These are phyloP conservation scores for Dryas integrifolia DNA, from an alignment of 331 rosid genomes.

Conservation along the genomic window DNA sequence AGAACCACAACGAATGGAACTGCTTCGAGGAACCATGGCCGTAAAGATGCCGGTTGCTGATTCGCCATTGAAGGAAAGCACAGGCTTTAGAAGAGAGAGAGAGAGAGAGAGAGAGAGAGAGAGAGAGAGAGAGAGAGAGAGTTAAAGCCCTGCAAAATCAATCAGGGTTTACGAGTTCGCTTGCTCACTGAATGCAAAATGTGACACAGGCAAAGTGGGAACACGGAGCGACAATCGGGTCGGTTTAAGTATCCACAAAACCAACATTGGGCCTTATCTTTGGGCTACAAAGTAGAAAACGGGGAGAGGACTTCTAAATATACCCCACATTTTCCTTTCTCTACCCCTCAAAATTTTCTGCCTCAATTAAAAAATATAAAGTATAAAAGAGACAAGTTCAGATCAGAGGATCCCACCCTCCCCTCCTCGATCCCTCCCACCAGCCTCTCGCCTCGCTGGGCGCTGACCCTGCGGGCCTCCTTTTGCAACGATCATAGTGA, in stretches of 20 bases:
- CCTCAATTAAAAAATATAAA: too few species aligned
- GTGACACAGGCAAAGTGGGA: neutral
- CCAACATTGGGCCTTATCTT: neutral
- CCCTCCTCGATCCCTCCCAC: too few species aligned
- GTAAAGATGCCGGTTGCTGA: conserved; percentile 40
- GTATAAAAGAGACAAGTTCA: too few species aligned
- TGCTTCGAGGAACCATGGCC: conserved; percentile 68
- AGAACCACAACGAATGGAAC: conserved; percentile 55
- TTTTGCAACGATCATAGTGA: too few species aligned
- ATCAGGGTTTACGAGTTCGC: conserved; percentile 1
- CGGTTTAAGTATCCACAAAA: too few species aligned
- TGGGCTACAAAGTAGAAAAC: too few species aligned
- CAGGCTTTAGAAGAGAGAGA: conserved; percentile 1
- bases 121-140: conserved; percentile 9
- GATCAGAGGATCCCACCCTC: too few species aligned
- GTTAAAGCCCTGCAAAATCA: conserved; percentile 5
- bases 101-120: conserved; percentile 21
- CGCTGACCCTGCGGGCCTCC: too few species aligned
- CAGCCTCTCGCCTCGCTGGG: too few species aligned
- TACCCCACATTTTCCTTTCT: too few species aligned
- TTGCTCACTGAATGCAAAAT: neutral
- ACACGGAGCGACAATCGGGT: neutral
- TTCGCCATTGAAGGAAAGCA: conserved; percentile 43
- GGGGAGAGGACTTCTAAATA: too few species aligned
- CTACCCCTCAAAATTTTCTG: too few species aligned